Percentiles rank a stretch among this genome's conserved stretches.
Evolutionary conservation across 73 alveolate species (phyloP).

Genomic region (Diophrys sp.): DNA sequence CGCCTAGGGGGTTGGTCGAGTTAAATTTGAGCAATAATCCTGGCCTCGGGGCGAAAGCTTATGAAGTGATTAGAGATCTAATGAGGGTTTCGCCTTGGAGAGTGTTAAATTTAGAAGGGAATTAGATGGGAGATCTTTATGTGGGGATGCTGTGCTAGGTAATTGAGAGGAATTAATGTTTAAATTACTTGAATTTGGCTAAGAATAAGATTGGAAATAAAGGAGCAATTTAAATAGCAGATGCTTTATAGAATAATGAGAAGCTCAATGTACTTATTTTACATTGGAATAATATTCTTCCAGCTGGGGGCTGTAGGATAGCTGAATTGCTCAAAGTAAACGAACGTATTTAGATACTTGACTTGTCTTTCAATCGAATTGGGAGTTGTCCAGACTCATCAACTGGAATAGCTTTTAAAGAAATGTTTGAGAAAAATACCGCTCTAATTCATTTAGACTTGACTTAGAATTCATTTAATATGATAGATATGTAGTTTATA

Average conservation of each 20-base stretch:
- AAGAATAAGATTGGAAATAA: slow-evolving; percentile 30
- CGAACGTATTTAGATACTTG: slow-evolving; percentile 20
- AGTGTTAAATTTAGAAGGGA: slow-evolving; percentile 33
- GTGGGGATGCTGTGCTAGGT: slow-evolving; percentile 8
- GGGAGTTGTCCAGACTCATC: slow-evolving; percentile 6
- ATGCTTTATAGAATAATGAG: slow-evolving; percentile 11
- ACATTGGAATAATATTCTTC: slow-evolving; percentile 41
- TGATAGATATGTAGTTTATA: slow-evolving; percentile 34
- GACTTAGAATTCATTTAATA: slow-evolving; percentile 38
- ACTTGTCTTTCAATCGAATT: slow-evolving; percentile 34
- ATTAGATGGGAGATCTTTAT: slow-evolving; percentile 14
- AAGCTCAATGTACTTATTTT: background rate
- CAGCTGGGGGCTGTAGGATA: slow-evolving; percentile 17
- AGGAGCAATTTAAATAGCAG: slow-evolving; percentile 33
- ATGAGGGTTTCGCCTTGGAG: slow-evolving; percentile 3
- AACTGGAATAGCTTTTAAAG: slow-evolving; percentile 1
- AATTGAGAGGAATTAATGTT: background rate
- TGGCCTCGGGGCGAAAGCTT: background rate
- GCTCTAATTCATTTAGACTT: slow-evolving; percentile 56
- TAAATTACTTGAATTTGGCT: slow-evolving; percentile 17
- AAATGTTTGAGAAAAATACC: slow-evolving; percentile 17
- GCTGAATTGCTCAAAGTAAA: slow-evolving; percentile 20
- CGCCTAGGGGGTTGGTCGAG: background rate
- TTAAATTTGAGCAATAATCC: background rate
- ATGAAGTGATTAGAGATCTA: slow-evolving; percentile 7